Conservation (phyloP, 331 rosid genomes). For the Acacia concinna region DNA sequence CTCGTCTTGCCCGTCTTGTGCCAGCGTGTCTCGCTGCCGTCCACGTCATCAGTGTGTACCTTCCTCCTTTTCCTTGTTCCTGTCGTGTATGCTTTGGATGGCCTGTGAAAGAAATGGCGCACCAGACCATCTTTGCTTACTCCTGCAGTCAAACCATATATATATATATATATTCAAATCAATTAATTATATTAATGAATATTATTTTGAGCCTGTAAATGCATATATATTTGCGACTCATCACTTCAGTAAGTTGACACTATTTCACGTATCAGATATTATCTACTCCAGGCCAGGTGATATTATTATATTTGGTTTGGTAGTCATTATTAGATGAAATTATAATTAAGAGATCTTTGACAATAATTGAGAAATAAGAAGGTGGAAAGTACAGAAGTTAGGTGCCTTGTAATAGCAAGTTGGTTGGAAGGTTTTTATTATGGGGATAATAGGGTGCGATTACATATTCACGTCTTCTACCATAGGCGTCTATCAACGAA, state of each 20-base stretch:
- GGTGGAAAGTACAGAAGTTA: neutral
- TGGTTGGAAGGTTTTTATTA: neutral
- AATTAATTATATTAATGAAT: too few relatives aligned
- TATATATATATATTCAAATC: neutral
- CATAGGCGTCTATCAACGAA: neutral
- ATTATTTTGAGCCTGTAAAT: too few relatives aligned
- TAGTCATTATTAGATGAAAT: neutral
- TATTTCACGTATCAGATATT: neutral
- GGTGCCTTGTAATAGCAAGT: constrained; percentile 18
- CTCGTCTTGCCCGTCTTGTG: constrained; percentile 82
- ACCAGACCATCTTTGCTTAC: constrained; percentile 68
- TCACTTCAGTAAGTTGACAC: neutral
- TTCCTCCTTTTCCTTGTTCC: constrained; percentile 77
- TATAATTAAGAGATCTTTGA: neutral
- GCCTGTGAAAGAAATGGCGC: constrained; percentile 79
- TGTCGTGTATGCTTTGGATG: constrained; percentile 78
- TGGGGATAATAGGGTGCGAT: neutral
- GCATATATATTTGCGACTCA: neutral
- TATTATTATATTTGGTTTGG: neutral
- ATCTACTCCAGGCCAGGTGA: neutral
- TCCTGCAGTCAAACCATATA: constrained; percentile 39
- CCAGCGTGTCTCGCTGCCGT: constrained; percentile 79
- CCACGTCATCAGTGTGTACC: constrained; percentile 57
- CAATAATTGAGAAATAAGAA: neutral
- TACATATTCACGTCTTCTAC: constrained; percentile 20